These are phyloP conservation scores for Colletotrichum liriopes DNA, from an alignment of 2,329 filamentous ascomycete genomes.

Conservation along the genomic window DNA sequence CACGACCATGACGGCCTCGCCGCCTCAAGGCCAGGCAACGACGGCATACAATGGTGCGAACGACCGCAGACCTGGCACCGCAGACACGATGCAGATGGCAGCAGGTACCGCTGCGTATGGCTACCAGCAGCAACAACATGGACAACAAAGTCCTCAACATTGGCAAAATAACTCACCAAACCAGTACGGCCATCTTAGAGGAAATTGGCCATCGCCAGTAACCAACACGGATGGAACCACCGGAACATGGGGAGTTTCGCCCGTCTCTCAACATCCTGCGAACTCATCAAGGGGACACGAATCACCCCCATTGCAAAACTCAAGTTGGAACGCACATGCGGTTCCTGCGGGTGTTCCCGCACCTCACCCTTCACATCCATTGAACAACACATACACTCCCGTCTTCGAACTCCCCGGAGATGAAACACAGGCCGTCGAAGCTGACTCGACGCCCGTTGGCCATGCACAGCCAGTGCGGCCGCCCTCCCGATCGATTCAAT, in stretches of 20 bases:
- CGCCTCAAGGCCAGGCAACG: slow-evolving; percentile 19
- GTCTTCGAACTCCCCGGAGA: slow-evolving; percentile 40
- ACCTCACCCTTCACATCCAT: slow-evolving; percentile 14
- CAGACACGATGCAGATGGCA: slow-evolving; percentile 22
- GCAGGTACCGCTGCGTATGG: slow-evolving; percentile 13
- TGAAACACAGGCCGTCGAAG: slow-evolving; percentile 33
- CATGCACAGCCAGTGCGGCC: slow-evolving; percentile 6
- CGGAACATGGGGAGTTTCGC: slow-evolving; percentile 34
- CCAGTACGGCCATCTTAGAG: slow-evolving; percentile 17
- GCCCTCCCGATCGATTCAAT: slow-evolving; percentile 36
- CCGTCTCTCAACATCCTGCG: slow-evolving; percentile 26
- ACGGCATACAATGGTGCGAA: slow-evolving; percentile 24
- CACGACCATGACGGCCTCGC: slow-evolving; percentile 33
- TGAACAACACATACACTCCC: slow-evolving; percentile 7
- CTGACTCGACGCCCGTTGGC: slow-evolving; percentile 38
- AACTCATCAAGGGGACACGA: slow-evolving; percentile 11
- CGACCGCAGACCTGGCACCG: slow-evolving; percentile 6
- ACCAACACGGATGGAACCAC: slow-evolving; percentile 18
- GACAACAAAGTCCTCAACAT: slow-evolving; percentile 23
- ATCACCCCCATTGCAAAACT: slow-evolving; percentile 8
- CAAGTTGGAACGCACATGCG: slow-evolving; percentile 32
- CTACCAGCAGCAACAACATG: slow-evolving; percentile 28
- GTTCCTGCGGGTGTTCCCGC: slow-evolving; percentile 6
- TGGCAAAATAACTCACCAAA: slow-evolving; percentile 28
- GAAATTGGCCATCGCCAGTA: slow-evolving; percentile 34